Percentiles rank a stretch among this genome's conserved stretches.
Evolutionary conservation across 345 rosid species (phyloP).

Genomic region (Raphanus sativus): DNA sequence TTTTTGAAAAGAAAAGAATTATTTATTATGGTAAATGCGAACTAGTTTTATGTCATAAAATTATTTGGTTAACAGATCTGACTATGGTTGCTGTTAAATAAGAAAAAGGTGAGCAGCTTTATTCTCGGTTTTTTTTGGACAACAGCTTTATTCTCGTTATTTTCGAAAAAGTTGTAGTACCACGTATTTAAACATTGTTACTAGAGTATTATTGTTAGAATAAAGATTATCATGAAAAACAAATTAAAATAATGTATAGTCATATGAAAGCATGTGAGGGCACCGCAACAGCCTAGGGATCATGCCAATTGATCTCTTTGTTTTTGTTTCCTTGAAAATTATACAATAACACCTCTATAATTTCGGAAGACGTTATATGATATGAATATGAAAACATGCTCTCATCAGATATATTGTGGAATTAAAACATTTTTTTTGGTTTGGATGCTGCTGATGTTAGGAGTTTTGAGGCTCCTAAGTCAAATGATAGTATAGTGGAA

Average conservation of each 20-base stretch:
- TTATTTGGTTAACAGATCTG: background rate
- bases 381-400: background rate
- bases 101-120: background rate
- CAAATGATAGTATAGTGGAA: no score
- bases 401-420: background rate
- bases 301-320: conserved; percentile 17
- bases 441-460: no score
- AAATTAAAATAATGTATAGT: conserved; percentile 18
- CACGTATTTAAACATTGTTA: background rate
- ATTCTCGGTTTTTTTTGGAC: background rate
- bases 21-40: background rate
- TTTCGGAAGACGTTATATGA: background rate
- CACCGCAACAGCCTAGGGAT: conserved; percentile 31
- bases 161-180: background rate
- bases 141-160: background rate
- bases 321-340: background rate
- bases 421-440: background rate
- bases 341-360: background rate
- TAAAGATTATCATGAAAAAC: background rate
- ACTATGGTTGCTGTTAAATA: background rate
- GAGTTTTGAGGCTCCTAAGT: no score
- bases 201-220: background rate
- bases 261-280: conserved; percentile 38
- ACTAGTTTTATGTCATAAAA: background rate
- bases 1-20: background rate